phyloP scores from a whole-genome alignment of 257 asterid genomes.

The Forsythia viridissima region DNA sequence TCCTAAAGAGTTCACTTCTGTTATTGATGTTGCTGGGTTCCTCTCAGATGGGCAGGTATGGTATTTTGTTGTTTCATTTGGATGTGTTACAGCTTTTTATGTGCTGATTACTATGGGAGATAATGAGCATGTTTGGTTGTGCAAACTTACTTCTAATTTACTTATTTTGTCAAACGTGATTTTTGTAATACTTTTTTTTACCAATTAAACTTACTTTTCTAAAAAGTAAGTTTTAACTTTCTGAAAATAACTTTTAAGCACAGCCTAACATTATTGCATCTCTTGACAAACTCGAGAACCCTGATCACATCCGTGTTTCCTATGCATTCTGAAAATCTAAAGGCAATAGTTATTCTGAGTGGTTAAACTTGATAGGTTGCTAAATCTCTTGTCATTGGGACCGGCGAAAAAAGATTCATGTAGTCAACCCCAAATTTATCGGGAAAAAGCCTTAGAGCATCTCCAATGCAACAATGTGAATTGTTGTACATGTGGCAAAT shows the following conservation, averaged over 20 bases:
- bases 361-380: neutral
- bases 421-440: neutral
- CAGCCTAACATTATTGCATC: neutral
- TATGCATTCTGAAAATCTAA: no score
- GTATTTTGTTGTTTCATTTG: neutral
- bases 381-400: neutral
- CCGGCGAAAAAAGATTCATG: no score
- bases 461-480: no score
- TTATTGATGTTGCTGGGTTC: constrained; percentile 96
- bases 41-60: constrained; percentile 94
- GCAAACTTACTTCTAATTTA: neutral
- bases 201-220: neutral
- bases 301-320: neutral
- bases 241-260: neutral
- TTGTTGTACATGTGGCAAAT: no score
- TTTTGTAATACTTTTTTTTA: neutral
- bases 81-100: neutral
- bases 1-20: constrained; percentile 66
- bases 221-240: neutral
- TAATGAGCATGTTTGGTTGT: neutral
- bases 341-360: neutral
- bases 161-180: neutral
- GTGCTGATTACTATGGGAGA: neutral
- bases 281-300: neutral
- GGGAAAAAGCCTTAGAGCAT: neutral